Evolutionary conservation across 2,329 filamentous ascomycete species (phyloP).

Genomic region (Neobulgaria alba): DNA sequence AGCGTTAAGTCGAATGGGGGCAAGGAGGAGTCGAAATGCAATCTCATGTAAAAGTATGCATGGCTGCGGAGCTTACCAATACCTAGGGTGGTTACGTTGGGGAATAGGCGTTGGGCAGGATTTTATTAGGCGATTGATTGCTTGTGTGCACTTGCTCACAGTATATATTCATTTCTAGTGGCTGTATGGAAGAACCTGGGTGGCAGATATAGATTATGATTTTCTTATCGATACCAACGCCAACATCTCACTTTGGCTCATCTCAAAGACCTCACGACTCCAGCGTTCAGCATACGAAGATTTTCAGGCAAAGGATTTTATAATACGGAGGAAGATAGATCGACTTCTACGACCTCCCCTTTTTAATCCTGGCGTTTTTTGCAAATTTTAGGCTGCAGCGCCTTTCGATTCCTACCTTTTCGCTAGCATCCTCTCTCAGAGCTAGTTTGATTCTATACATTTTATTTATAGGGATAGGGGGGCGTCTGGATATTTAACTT

Average conservation of each 20-base stretch:
- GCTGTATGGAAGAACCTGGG: background rate
- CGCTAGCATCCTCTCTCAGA: background rate
- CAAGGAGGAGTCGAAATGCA: conserved; percentile 50
- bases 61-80: background rate
- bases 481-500: background rate
- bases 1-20: conserved; percentile 55
- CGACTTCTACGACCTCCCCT: background rate
- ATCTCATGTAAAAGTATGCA: conserved; percentile 42
- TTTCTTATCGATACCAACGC: background rate
- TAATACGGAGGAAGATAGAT: background rate
- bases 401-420: background rate
- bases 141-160: conserved; percentile 5
- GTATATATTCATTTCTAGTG: conserved; percentile 8
- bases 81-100: background rate
- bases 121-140: conserved; percentile 7
- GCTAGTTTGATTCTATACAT: background rate
- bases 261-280: background rate
- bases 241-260: background rate
- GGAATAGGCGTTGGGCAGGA: conserved; percentile 12
- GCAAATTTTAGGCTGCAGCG: too few relatives aligned
- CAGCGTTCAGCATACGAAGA: background rate
- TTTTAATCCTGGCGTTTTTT: background rate
- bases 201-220: background rate
- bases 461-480: background rate
- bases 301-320: background rate